A percentile compares a stretch with the other conserved stretches of the same genome.
These are phyloP conservation scores for Curvularia hawaiiensis DNA, from an alignment of 2,329 filamentous ascomycete species.

Conservation along the genomic window DNA sequence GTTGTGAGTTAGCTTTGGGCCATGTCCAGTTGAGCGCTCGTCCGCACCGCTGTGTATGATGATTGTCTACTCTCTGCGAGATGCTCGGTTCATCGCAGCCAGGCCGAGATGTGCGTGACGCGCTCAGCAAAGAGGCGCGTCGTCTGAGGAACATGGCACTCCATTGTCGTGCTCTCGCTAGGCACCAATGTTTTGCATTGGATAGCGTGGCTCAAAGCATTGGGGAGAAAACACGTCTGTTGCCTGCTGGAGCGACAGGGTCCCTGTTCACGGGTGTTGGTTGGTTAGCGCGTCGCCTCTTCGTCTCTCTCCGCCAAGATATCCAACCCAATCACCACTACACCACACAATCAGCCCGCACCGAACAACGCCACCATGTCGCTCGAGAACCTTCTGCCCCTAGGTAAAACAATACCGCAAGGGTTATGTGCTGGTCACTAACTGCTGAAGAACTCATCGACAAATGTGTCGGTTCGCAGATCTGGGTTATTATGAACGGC, in stretches of 20 bases:
- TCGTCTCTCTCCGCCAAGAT: conserved; percentile 25
- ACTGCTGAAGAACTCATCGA: conserved; percentile 85
- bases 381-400: conserved; percentile 39
- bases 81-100: conserved; percentile 19
- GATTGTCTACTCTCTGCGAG: conserved; percentile 4
- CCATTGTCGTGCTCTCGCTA: conserved; percentile 43
- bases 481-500: conserved; percentile 99
- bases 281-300: conserved; percentile 26
- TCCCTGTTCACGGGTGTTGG: conserved; percentile 14
- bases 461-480: conserved; percentile 96
- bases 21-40: neutral
- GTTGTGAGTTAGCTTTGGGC: conserved; percentile 1
- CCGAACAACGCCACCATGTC: conserved; percentile 27
- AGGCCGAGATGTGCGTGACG: conserved; percentile 24
- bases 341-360: conserved; percentile 3
- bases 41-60: conserved; percentile 3
- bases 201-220: conserved; percentile 9
- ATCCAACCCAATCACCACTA: conserved; percentile 23
- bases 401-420: conserved; percentile 25
- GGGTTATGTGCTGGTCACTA: conserved; percentile 13
- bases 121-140: conserved; percentile 36
- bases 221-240: conserved; percentile 10
- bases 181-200: conserved; percentile 31
- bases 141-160: conserved; percentile 42
- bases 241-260: conserved; percentile 28